Evolutionary conservation across 2,329 filamentous ascomycete genomes (phyloP).

Genomic region (Leptosphaerulina australis): DNA sequence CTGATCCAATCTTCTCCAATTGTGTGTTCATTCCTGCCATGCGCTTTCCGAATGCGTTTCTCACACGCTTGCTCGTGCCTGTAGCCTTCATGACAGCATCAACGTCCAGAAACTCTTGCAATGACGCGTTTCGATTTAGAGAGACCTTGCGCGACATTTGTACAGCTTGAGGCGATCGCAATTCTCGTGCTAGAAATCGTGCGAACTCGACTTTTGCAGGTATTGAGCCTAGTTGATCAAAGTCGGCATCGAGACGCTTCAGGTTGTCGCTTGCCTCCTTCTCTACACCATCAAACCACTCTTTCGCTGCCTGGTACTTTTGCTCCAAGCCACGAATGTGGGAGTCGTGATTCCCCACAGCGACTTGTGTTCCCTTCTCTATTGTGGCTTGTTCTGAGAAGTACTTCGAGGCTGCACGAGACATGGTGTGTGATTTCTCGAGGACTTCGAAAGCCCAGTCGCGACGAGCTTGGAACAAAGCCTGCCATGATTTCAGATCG

Average conservation of each 20-base stretch:
- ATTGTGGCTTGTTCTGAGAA: conserved; percentile 78
- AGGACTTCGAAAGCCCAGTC: conserved; percentile 77
- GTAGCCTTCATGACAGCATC: conserved; percentile 76
- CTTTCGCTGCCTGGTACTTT: conserved; percentile 72
- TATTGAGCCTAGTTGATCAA: conserved; percentile 68
- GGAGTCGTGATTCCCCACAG: conserved; percentile 80
- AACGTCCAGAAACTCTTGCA: conserved; percentile 69
- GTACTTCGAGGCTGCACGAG: conserved; percentile 65
- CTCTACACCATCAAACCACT: conserved; percentile 71
- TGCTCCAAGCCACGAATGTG: conserved; percentile 74
- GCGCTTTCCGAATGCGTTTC: conserved; percentile 66
- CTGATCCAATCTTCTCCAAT: conserved; percentile 50
- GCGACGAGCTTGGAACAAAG: conserved; percentile 79
- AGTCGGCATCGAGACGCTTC: conserved; percentile 70
- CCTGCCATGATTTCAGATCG: conserved; percentile 85
- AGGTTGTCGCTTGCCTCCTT: conserved; percentile 70
- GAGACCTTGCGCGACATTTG: conserved; percentile 33
- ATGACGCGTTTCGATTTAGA: conserved; percentile 29
- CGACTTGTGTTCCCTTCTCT: conserved; percentile 79
- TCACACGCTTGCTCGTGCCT: conserved; percentile 66
- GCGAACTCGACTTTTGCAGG: conserved; percentile 71
- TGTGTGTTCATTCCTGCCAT: conserved; percentile 51
- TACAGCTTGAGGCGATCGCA: conserved; percentile 36
- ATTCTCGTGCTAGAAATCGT: conserved; percentile 49
- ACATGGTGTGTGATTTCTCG: conserved; percentile 71